These are phyloP conservation scores for Hypomontagnella submonticulosa DNA, from an alignment of 495 filamentous ascomycete species.

Conservation along the genomic window DNA sequence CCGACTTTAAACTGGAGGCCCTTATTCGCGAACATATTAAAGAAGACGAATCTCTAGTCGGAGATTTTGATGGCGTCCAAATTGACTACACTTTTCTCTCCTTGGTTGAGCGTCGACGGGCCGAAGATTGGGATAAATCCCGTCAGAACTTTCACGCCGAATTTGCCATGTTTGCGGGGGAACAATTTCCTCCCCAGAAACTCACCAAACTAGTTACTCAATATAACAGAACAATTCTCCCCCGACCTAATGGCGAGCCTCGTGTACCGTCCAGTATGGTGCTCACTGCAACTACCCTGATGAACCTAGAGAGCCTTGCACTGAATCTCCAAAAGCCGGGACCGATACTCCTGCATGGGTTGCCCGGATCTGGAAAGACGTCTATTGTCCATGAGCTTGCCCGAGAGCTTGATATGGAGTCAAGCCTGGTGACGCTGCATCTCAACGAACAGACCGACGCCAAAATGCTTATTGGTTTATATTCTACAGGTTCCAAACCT, in stretches of 20 bases:
- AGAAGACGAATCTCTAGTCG: constrained; percentile 66
- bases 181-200: constrained; percentile 42
- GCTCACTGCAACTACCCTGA: constrained; percentile 73
- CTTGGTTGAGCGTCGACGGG: constrained; percentile 76
- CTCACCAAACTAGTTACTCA: constrained; percentile 57
- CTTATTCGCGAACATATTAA: constrained; percentile 74
- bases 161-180: constrained; percentile 38
- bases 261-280: constrained; percentile 67
- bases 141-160: constrained; percentile 44
- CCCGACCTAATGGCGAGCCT: constrained; percentile 66
- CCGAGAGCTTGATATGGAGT: constrained; percentile 73
- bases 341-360: constrained; percentile 82
- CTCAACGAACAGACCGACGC: constrained; percentile 98
- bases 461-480: constrained; percentile 92
- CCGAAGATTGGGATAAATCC: constrained; percentile 53
- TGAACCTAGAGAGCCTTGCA: constrained; percentile 76
- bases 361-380: constrained; percentile 91
- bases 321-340: constrained; percentile 68
- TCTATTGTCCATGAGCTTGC: constrained; percentile 86
- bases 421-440: constrained; percentile 87
- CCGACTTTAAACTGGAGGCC: constrained; percentile 78
- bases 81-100: constrained; percentile 89
- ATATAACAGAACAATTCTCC: constrained; percentile 73
- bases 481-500: constrained; percentile 83
- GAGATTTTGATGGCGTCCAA: constrained; percentile 76